These are phyloP conservation scores for Populus alba DNA, from an alignment of 345 rosid genomes.

Conservation along the genomic window DNA sequence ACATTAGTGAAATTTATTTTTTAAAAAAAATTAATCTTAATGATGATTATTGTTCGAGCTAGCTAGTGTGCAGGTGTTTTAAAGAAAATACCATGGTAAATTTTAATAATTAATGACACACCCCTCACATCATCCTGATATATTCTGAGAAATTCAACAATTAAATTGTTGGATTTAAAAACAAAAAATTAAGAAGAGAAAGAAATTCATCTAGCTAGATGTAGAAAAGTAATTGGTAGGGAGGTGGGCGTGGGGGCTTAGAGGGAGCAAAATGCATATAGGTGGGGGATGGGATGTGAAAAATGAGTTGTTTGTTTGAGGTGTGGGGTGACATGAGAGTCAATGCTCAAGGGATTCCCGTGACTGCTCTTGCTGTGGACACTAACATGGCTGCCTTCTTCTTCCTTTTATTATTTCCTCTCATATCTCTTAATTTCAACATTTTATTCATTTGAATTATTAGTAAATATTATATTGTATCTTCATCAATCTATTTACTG, in stretches of 20 bases:
- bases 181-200: too few species aligned
- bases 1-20: too few species aligned
- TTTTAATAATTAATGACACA: too few species aligned
- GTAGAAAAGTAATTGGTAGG: conserved; percentile 21
- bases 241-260: conserved; percentile 28
- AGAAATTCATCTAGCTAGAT: background rate
- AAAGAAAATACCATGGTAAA: too few species aligned
- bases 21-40: too few species aligned
- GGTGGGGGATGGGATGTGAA: conserved; percentile 19
- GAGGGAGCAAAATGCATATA: conserved; percentile 6
- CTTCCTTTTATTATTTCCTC: conserved; percentile 8
- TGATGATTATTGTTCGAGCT: too few species aligned
- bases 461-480: background rate
- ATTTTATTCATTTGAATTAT: background rate
- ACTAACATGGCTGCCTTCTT: conserved; percentile 13
- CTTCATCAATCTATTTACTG: background rate
- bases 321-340: conserved; percentile 15
- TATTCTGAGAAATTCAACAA: too few species aligned
- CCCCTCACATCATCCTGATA: too few species aligned
- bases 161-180: too few species aligned
- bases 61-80: too few species aligned
- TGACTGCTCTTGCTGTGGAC: conserved; percentile 39
- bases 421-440: conserved; percentile 7
- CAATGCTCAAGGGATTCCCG: conserved; percentile 55
- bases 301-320: background rate